Percentiles rank a stretch among this genome's conserved stretches.
These are phyloP conservation scores for Lachancea mirantina DNA, from an alignment of 805 yeast genomes.

Conservation along the genomic window DNA sequence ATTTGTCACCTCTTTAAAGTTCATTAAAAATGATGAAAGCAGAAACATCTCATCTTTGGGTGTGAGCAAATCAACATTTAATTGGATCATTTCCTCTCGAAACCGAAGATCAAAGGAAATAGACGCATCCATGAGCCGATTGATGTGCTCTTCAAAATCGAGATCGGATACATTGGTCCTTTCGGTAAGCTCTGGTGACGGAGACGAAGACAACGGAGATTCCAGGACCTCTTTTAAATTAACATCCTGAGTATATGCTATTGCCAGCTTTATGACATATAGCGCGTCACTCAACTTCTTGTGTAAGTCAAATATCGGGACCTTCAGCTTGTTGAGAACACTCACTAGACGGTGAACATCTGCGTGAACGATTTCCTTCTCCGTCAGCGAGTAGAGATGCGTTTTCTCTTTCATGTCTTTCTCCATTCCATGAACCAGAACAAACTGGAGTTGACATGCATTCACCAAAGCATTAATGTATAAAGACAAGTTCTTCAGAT, in stretches of 20 bases:
- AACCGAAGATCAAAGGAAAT: conserved; percentile 31
- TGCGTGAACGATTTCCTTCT: conserved; percentile 33
- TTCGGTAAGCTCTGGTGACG: conserved; percentile 8
- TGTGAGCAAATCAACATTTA: conserved; percentile 29
- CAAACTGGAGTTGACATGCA: conserved; percentile 41
- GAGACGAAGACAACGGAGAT: conserved; percentile 14
- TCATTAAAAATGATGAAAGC: conserved; percentile 43
- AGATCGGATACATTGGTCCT: conserved; percentile 19
- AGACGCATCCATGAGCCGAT: conserved; percentile 27
- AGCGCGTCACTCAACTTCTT: conserved; percentile 30
- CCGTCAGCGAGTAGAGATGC: conserved; percentile 15
- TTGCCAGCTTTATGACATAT: conserved; percentile 26
- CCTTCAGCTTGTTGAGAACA: conserved; percentile 28
- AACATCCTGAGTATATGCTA: conserved; percentile 39
- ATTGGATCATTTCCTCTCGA: conserved; percentile 29
- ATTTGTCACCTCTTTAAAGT: conserved; percentile 36
- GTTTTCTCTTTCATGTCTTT: conserved; percentile 3
- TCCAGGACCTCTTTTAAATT: conserved; percentile 17
- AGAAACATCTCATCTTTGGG: conserved; percentile 47
- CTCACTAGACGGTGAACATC: conserved; percentile 28
- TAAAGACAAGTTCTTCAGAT: conserved; percentile 29
- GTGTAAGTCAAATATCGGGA: conserved; percentile 32
- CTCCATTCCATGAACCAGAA: conserved; percentile 28
- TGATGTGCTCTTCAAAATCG: conserved; percentile 23
- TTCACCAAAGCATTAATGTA: conserved; percentile 38